Evolutionary conservation across 371 early-diverging fungal genomes (phyloP).

Genomic region (Circinella minor): DNA sequence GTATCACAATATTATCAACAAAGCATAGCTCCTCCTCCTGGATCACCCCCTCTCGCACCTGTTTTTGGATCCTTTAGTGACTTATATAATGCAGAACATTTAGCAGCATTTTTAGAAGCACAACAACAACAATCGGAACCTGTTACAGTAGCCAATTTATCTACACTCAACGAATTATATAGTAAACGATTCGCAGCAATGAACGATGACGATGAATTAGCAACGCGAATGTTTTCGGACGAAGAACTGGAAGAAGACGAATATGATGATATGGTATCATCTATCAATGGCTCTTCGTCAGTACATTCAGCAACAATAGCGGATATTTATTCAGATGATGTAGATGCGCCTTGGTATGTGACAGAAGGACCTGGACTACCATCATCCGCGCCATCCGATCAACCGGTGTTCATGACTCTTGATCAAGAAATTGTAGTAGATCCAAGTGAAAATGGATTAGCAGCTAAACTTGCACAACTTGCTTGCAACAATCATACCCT

Average conservation of each 20-base stretch:
- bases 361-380: constrained; percentile 27
- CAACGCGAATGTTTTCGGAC: background rate
- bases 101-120: constrained; percentile 9
- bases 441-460: constrained; percentile 77
- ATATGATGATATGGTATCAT: constrained; percentile 16
- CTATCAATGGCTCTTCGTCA: constrained; percentile 14
- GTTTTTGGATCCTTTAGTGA: constrained; percentile 11
- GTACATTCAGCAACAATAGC: constrained; percentile 15
- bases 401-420: constrained; percentile 28
- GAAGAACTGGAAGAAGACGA: constrained; percentile 2
- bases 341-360: constrained; percentile 33
- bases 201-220: constrained; percentile 11
- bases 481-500: constrained; percentile 86
- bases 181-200: constrained; percentile 22
- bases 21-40: background rate
- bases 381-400: constrained; percentile 11
- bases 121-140: constrained; percentile 15
- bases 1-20: constrained; percentile 3
- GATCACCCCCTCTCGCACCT: constrained; percentile 1
- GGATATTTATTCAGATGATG: constrained; percentile 27
- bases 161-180: constrained; percentile 23
- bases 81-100: constrained; percentile 8
- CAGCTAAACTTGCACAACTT: constrained; percentile 88
- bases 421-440: constrained; percentile 61
- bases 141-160: constrained; percentile 27